phyloP scores from a whole-genome alignment of 148 eudicot genomes.

The Arbutus unedo region DNA sequence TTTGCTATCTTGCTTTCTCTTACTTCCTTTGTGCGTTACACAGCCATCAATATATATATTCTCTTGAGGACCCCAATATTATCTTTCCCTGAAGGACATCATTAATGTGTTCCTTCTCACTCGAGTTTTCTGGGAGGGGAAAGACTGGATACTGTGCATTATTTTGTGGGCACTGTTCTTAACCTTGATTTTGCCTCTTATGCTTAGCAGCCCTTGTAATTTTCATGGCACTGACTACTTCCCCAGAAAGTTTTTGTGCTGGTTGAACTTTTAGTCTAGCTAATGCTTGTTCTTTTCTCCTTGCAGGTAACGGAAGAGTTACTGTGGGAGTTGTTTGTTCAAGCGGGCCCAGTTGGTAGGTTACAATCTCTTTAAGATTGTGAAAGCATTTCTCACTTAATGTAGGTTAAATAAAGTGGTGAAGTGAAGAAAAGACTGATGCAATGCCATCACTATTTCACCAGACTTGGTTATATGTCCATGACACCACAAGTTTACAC shows the following conservation, averaged over 20 bases:
- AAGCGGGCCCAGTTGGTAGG: constrained; percentile 91
- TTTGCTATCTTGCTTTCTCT: background rate
- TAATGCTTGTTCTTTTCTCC: constrained; percentile 17
- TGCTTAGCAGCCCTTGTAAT: background rate
- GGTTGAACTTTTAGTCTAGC: background rate
- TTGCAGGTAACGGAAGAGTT: constrained; percentile 71
- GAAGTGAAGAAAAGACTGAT: background rate
- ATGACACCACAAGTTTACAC: background rate
- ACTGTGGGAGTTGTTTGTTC: constrained; percentile 90
- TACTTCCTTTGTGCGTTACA: background rate
- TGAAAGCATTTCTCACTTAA: background rate
- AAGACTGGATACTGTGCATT: background rate
- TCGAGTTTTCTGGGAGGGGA: background rate
- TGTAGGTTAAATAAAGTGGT: background rate
- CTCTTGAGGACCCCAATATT: background rate
- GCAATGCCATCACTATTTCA: background rate
- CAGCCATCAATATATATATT: background rate
- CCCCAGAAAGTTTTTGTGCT: background rate
- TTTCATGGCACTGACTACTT: background rate
- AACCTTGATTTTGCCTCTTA: background rate
- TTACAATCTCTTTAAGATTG: background rate
- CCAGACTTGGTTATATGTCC: background rate
- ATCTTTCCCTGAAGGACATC: background rate
- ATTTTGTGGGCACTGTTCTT: background rate
- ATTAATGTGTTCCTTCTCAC: background rate